Percentiles rank a stretch among this genome's conserved stretches.
Evolutionary conservation across 495 filamentous ascomycete genomes (phyloP).

Genomic region (Podospora didyma): DNA sequence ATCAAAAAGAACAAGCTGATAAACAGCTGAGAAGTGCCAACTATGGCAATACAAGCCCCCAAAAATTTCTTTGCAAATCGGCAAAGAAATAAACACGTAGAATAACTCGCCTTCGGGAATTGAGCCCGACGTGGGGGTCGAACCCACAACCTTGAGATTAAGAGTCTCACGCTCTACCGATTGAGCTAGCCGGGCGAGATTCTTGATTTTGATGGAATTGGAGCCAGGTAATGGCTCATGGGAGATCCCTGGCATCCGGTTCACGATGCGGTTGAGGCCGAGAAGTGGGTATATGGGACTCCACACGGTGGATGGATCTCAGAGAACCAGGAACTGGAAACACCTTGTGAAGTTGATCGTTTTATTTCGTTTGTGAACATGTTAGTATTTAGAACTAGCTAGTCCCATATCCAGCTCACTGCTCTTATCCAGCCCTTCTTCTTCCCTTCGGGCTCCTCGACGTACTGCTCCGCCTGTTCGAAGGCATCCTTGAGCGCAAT

Average conservation of each 20-base stretch:
- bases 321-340: too few relatives aligned
- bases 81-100: background rate
- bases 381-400: background rate
- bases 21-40: too few relatives aligned
- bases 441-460: conserved; percentile 29
- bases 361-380: background rate
- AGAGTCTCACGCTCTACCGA: conserved; percentile 69
- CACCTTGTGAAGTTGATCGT: too few relatives aligned
- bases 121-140: conserved; percentile 30
- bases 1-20: too few relatives aligned
- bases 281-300: too few relatives aligned
- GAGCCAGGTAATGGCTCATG: too few relatives aligned
- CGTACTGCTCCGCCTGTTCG: conserved; percentile 27
- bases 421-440: conserved; percentile 21
- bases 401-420: conserved; percentile 44
- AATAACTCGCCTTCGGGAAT: conserved; percentile 19
- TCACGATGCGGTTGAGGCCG: too few relatives aligned
- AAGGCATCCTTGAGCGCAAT: conserved; percentile 46
- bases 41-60: too few relatives aligned
- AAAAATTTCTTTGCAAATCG: too few relatives aligned
- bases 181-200: conserved; percentile 62
- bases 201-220: background rate
- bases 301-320: too few relatives aligned
- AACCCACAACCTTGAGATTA: conserved; percentile 32
- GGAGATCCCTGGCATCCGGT: too few relatives aligned